A percentile compares a stretch with the other conserved stretches of the same genome.
Evolutionary conservation across 139 green algal genomes (phyloP).

Genomic region (Chlamydomonas applanata): DNA sequence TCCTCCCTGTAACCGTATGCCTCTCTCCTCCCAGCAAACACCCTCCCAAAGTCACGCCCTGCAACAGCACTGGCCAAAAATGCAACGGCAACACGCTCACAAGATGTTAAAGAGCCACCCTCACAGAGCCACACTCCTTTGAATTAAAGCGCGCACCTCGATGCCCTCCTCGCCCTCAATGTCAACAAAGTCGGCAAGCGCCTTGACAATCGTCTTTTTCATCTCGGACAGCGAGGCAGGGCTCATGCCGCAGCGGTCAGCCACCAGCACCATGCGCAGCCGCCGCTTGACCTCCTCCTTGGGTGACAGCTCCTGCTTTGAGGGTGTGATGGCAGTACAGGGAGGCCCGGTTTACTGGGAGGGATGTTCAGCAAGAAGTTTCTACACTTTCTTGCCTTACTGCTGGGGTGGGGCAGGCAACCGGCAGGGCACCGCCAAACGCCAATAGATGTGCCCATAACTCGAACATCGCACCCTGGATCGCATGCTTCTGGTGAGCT

Average conservation of each 20-base stretch:
- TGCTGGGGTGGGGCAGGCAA: too few relatives aligned
- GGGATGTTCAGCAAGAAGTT: too few relatives aligned
- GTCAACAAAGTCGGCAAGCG: slow-evolving; percentile 81
- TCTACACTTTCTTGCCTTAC: too few relatives aligned
- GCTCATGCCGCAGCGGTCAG: slow-evolving; percentile 78
- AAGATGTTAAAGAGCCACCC: too few relatives aligned
- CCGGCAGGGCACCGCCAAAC: too few relatives aligned
- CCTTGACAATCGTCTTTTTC: slow-evolving; percentile 74
- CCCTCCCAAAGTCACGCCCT: not conserved
- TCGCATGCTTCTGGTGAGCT: too few relatives aligned
- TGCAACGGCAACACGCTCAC: too few relatives aligned
- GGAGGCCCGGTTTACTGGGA: too few relatives aligned
- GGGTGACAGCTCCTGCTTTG: slow-evolving; percentile 27
- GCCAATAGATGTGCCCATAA: too few relatives aligned
- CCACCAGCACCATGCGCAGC: slow-evolving; percentile 49
- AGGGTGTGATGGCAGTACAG: too few relatives aligned
- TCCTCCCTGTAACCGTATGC: not conserved
- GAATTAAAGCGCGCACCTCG: slow-evolving; percentile 54
- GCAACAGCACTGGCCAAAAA: too few relatives aligned
- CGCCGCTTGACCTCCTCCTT: slow-evolving; percentile 57
- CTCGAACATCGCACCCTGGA: too few relatives aligned
- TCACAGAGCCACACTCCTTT: slow-evolving; percentile 27
- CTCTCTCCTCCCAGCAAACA: not conserved
- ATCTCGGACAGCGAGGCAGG: slow-evolving; percentile 69
- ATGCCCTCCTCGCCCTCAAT: slow-evolving; percentile 78